Evolutionary conservation across 768 basidiomycete species (phyloP).

Genomic region (Tephrocybe sp.): DNA sequence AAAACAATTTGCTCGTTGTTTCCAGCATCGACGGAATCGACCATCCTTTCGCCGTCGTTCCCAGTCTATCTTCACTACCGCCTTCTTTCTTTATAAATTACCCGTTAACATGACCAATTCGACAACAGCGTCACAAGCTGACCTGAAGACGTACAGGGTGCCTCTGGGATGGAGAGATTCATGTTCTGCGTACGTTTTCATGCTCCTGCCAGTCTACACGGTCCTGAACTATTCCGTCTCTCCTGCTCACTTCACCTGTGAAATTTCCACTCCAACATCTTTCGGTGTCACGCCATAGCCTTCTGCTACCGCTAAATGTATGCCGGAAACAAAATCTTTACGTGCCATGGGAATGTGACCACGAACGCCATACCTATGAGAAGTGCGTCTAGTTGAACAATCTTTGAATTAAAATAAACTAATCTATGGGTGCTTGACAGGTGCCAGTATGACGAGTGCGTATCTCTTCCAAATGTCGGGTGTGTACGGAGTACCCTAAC

Average conservation of each 20-base stretch:
- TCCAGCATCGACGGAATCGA: not conserved
- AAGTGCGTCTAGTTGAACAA: slow-evolving; percentile 47
- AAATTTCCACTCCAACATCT: not conserved
- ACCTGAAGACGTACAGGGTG: slow-evolving; percentile 71
- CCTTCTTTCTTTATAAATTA: not conserved
- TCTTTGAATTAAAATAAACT: not conserved
- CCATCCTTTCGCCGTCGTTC: not conserved
- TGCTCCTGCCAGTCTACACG: not conserved
- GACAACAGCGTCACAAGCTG: slow-evolving; percentile 78
- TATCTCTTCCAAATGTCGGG: slow-evolving; percentile 17
- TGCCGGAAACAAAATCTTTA: slow-evolving; percentile 79
- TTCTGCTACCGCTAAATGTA: slow-evolving; percentile 83
- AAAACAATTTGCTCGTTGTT: slow-evolving; percentile 5
- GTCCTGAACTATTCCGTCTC: slow-evolving; percentile 3
- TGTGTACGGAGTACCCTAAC: slow-evolving; percentile 9
- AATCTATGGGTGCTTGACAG: slow-evolving; percentile 32
- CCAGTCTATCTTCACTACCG: not conserved
- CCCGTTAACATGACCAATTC: slow-evolving; percentile 56
- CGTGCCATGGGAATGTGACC: slow-evolving; percentile 91
- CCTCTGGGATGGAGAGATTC: slow-evolving; percentile 87
- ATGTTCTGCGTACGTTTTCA: slow-evolving; percentile 78
- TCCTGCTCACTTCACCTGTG: not conserved
- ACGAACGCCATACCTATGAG: slow-evolving; percentile 84
- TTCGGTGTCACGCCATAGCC: slow-evolving; percentile 39
- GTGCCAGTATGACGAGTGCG: slow-evolving; percentile 95